These are phyloP conservation scores for Candida sphagnicola DNA, from an alignment of 805 yeast species.

Conservation along the genomic window DNA sequence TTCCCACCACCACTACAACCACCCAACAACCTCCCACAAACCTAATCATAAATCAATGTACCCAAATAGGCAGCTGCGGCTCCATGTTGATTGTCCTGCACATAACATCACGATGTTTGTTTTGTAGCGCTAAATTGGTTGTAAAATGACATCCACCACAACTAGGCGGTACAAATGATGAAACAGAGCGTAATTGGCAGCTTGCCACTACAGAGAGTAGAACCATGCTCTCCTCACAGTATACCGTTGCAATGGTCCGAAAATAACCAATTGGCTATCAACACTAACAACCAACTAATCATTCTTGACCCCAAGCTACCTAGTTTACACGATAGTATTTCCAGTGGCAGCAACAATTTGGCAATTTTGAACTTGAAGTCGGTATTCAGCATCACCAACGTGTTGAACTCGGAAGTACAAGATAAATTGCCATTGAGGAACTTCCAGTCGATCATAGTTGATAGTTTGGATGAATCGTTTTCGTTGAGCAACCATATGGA, in stretches of 20 bases:
- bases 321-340: conserved; percentile 22
- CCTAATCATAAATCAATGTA: no score
- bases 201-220: conserved; percentile 11
- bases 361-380: conserved; percentile 19
- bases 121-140: background rate
- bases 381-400: conserved; percentile 20
- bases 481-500: conserved; percentile 29
- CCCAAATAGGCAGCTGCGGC: background rate
- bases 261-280: conserved; percentile 34
- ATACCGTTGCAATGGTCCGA: conserved; percentile 33
- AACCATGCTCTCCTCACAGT: conserved; percentile 10
- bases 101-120: no score
- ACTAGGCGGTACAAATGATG: background rate
- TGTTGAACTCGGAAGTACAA: conserved; percentile 24
- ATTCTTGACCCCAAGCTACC: conserved; percentile 39
- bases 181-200: conserved; percentile 2
- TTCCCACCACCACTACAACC: no score
- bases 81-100: background rate
- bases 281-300: conserved; percentile 27
- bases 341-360: conserved; percentile 10
- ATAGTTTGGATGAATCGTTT: conserved; percentile 24
- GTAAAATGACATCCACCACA: background rate
- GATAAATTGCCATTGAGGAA: conserved; percentile 27
- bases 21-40: no score
- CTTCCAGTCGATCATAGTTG: conserved; percentile 20